Conservation (phyloP, 2,329 filamentous ascomycete genomes). For the Orbilia brochopaga region DNA sequence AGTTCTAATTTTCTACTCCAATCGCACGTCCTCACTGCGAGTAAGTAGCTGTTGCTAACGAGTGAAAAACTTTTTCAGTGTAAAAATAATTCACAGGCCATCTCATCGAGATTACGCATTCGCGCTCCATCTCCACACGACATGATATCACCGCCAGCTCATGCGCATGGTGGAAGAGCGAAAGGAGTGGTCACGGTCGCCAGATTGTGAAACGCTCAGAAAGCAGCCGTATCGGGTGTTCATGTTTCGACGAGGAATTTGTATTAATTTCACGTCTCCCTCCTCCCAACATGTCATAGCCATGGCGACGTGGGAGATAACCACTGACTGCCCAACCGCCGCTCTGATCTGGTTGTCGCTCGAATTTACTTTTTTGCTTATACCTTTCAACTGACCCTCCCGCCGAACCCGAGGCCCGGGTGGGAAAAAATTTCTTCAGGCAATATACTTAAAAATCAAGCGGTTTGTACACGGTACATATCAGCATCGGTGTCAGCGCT, state of each 20-base stretch:
- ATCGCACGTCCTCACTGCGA: conserved; percentile 9
- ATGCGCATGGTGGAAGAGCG: conserved; percentile 38
- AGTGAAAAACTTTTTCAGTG: conserved; percentile 5
- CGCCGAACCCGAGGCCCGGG: conserved; percentile 15
- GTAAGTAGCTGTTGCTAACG: too few species aligned
- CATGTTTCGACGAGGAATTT: conserved; percentile 36
- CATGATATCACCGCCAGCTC: conserved; percentile 37
- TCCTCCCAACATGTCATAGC: too few species aligned
- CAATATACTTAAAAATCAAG: conserved; percentile 34
- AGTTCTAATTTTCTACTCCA: not conserved
- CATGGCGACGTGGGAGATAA: conserved; percentile 40
- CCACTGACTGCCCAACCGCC: conserved; percentile 28
- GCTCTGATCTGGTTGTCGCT: too few species aligned
- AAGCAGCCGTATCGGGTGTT: conserved; percentile 17
- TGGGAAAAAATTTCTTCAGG: conserved; percentile 46
- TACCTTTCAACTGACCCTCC: conserved; percentile 1
- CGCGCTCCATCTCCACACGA: conserved; percentile 29
- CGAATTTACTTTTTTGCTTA: conserved; percentile 16
- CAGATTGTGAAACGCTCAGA: conserved; percentile 40
- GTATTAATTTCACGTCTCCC: conserved; percentile 20
- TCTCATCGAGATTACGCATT: conserved; percentile 39
- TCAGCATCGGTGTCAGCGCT: too few species aligned
- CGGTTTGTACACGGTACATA: not conserved
- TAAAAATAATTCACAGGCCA: conserved; percentile 19
- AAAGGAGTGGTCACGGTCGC: conserved; percentile 35